phyloP scores from a whole-genome alignment of 2,329 filamentous ascomycete genomes.

The Fusarium camptoceras region DNA sequence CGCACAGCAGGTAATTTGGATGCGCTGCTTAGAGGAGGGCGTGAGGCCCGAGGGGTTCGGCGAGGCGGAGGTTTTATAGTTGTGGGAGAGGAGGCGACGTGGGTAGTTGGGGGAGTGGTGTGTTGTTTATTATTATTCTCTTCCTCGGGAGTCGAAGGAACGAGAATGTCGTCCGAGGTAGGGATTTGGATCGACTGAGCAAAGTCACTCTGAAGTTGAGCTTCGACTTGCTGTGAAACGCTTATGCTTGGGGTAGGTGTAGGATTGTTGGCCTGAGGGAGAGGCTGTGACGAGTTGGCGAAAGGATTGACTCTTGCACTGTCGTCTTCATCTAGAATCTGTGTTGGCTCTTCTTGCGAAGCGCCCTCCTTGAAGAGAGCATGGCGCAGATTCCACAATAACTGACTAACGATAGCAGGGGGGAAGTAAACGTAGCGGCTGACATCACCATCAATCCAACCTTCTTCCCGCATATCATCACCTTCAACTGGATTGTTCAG shows the following conservation, averaged over 20 bases:
- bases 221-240: constrained; percentile 64
- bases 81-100: constrained; percentile 18
- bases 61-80: constrained; percentile 38
- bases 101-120: constrained; percentile 31
- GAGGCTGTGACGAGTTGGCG: constrained; percentile 36
- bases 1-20: constrained; percentile 30
- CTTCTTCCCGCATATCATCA: constrained; percentile 64
- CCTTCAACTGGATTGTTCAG: constrained; percentile 69
- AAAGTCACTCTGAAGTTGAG: constrained; percentile 62
- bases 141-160: constrained; percentile 51
- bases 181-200: constrained; percentile 54
- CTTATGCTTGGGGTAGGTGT: constrained; percentile 49
- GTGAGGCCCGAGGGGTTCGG: constrained; percentile 28
- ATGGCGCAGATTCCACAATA: constrained; percentile 69
- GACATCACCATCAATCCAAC: constrained; percentile 65
- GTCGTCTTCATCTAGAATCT: constrained; percentile 28
- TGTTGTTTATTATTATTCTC: constrained; percentile 12
- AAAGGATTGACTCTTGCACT: constrained; percentile 37
- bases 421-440: constrained; percentile 65
- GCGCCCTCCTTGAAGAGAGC: constrained; percentile 56
- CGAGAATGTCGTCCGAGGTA: constrained; percentile 48
- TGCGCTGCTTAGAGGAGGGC: constrained; percentile 28
- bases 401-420: constrained; percentile 67
- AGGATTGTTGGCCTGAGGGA: constrained; percentile 17
- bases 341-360: constrained; percentile 38